Evolutionary conservation across 1,284 basidiomycete species (phyloP).

Genomic region (Rhodotorula mucilaginosa): DNA sequence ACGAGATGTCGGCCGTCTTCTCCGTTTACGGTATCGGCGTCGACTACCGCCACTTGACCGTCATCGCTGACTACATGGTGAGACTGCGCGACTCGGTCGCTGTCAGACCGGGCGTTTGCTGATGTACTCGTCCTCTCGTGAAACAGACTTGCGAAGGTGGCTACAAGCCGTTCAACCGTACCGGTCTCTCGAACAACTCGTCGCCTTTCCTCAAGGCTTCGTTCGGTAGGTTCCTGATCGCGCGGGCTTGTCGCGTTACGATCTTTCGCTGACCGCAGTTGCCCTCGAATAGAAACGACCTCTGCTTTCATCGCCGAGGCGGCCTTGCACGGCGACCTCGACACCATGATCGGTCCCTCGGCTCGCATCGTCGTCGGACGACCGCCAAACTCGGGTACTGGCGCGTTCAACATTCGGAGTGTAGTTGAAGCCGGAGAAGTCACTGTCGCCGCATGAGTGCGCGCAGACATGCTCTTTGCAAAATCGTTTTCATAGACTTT

Average conservation of each 20-base stretch:
- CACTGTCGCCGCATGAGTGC: conserved; percentile 10
- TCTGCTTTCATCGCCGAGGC: conserved; percentile 94
- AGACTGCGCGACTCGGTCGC: conserved; percentile 45
- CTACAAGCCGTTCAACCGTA: conserved; percentile 96
- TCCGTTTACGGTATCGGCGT: conserved; percentile 97
- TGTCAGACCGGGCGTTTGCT: no score
- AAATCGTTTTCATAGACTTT: background rate
- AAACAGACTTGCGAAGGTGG: conserved; percentile 89
- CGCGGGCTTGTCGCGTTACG: no score
- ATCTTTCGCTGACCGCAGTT: background rate
- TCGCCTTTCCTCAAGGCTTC: conserved; percentile 95
- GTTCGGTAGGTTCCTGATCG: conserved; percentile 59
- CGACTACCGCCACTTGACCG: conserved; percentile 86
- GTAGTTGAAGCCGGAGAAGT: conserved; percentile 29
- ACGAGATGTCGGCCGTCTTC: conserved; percentile 89
- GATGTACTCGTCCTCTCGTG: background rate
- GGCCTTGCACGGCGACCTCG: conserved; percentile 89
- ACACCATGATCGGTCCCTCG: conserved; percentile 82
- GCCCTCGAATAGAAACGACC: conserved; percentile 59
- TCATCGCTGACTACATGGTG: conserved; percentile 99
- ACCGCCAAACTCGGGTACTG: conserved; percentile 79
- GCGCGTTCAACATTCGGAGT: conserved; percentile 66
- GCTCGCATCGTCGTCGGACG: conserved; percentile 79
- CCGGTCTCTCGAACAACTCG: conserved; percentile 84
- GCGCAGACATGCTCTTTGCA: background rate